Conservation (phyloP, 176 grass and related monocot genomes). For the Aegilops bicornis region DNA sequence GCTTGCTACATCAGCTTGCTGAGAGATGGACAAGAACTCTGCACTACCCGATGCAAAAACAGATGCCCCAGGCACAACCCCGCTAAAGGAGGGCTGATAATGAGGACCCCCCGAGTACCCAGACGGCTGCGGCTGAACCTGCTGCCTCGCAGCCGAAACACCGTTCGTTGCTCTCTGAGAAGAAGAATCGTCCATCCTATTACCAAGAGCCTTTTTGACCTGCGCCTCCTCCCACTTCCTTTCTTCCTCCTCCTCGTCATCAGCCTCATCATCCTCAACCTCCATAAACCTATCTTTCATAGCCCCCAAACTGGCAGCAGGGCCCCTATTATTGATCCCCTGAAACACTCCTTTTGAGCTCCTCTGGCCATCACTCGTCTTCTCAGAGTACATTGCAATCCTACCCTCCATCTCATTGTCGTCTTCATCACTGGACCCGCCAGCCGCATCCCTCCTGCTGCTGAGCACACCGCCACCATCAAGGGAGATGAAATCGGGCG, state of each 20-base stretch:
- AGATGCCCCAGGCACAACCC: constrained; percentile 31
- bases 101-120: constrained; percentile 22
- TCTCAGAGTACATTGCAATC: constrained; percentile 67
- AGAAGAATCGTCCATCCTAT: constrained; percentile 62
- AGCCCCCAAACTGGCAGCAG: constrained; percentile 38
- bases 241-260: constrained; percentile 81
- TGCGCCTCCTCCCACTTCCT: constrained; percentile 98
- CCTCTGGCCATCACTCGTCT: constrained; percentile 17
- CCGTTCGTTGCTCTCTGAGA: constrained; percentile 47
- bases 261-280: constrained; percentile 40
- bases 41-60: constrained; percentile 50
- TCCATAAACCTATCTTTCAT: constrained; percentile 40
- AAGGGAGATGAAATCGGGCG: constrained; percentile 87
- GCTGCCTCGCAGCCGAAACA: constrained; percentile 19
- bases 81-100: constrained; percentile 34
- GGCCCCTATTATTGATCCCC: constrained; percentile 34
- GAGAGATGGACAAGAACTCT: constrained; percentile 75
- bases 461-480: constrained; percentile 73
- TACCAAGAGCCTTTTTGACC: constrained; percentile 78
- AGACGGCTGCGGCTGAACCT: constrained; percentile 50
- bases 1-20: constrained; percentile 80
- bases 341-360: constrained; percentile 68
- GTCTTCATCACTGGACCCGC: constrained; percentile 84
- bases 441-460: constrained; percentile 49
- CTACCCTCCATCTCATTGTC: constrained; percentile 66